These are phyloP conservation scores for Priceomyces haplophilus DNA, from an alignment of 805 yeast genomes.

Conservation along the genomic window DNA sequence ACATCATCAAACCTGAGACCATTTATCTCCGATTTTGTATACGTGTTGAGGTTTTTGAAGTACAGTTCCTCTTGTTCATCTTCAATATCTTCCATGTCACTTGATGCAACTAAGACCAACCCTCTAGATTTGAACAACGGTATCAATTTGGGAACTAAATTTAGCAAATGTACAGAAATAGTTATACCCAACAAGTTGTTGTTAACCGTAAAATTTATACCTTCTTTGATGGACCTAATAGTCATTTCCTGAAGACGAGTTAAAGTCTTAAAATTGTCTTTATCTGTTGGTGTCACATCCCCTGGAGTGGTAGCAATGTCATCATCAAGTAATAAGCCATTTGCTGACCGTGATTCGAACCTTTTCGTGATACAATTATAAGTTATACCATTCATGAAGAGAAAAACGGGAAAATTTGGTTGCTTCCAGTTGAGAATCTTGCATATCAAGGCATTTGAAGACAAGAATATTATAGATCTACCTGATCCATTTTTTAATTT, in stretches of 20 bases:
- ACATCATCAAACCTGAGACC: slow-evolving; percentile 65
- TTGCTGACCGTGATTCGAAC: slow-evolving; percentile 40
- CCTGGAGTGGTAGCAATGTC: slow-evolving; percentile 3
- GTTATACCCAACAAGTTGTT: slow-evolving; percentile 86
- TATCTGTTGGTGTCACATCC: too few species aligned
- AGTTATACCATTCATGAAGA: slow-evolving; percentile 69
- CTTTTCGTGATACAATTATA: slow-evolving; percentile 21
- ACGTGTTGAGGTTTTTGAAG: slow-evolving; percentile 29
- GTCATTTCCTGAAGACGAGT: slow-evolving; percentile 37
- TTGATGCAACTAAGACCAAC: slow-evolving; percentile 72
- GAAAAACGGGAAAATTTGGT: slow-evolving; percentile 94
- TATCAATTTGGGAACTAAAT: slow-evolving; percentile 70
- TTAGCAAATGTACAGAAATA: slow-evolving; percentile 66
- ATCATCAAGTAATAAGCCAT: slow-evolving; percentile 35
- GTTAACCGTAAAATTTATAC: slow-evolving; percentile 70
- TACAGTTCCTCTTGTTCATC: slow-evolving; percentile 18
- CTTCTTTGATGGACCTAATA: slow-evolving; percentile 74
- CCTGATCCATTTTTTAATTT: slow-evolving; percentile 23
- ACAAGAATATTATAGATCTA: slow-evolving; percentile 77
- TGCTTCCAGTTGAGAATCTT: slow-evolving; percentile 97
- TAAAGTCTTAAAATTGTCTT: slow-evolving; percentile 16
- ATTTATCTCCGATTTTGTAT: slow-evolving; percentile 51
- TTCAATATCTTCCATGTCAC: slow-evolving; percentile 30
- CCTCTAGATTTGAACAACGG: slow-evolving; percentile 79
- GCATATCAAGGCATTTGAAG: slow-evolving; percentile 86